These are phyloP conservation scores for Dothidotthia symphoricarpi DNA, from an alignment of 2,329 filamentous ascomycete genomes.

Conservation along the genomic window DNA sequence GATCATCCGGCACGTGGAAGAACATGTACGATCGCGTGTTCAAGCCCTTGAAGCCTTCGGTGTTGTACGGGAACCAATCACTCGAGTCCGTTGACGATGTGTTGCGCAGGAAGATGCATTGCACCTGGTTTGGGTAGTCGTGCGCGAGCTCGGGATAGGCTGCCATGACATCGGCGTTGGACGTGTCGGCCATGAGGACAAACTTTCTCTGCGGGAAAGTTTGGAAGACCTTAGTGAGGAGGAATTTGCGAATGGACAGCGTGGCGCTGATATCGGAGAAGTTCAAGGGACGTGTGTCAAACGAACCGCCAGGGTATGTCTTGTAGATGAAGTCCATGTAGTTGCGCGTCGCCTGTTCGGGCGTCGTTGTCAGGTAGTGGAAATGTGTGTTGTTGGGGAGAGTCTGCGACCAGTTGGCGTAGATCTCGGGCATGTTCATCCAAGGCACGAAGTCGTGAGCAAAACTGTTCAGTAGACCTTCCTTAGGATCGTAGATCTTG, in stretches of 20 bases:
- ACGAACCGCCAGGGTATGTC: slow-evolving; percentile 73
- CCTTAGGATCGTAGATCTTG: slow-evolving; percentile 73
- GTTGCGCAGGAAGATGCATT: slow-evolving; percentile 76
- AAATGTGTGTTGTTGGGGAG: slow-evolving; percentile 67
- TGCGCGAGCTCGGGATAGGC: slow-evolving; percentile 60
- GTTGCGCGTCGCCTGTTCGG: slow-evolving; percentile 72
- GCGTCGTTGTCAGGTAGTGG: slow-evolving; percentile 78
- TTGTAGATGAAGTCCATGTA: slow-evolving; percentile 78
- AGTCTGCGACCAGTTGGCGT: slow-evolving; percentile 69
- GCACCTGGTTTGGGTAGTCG: slow-evolving; percentile 68
- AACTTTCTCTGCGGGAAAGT: slow-evolving; percentile 75
- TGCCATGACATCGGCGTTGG: slow-evolving; percentile 73
- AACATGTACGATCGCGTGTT: slow-evolving; percentile 74
- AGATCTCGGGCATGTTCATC: slow-evolving; percentile 79
- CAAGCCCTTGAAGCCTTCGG: slow-evolving; percentile 65
- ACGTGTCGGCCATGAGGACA: slow-evolving; percentile 72
- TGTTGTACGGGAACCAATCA: slow-evolving; percentile 74
- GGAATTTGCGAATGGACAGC: slow-evolving; percentile 65
- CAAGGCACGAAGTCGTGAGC: slow-evolving; percentile 67
- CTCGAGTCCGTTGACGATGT: slow-evolving; percentile 65
- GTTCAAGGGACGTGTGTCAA: slow-evolving; percentile 72
- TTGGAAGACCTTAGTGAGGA: slow-evolving; percentile 70
- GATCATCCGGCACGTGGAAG: slow-evolving; percentile 69
- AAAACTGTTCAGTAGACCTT: slow-evolving; percentile 75
- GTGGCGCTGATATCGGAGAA: slow-evolving; percentile 74